phyloP scores from a whole-genome alignment of 176 grass and related monocot genomes.

The Aegilops tauschii region DNA sequence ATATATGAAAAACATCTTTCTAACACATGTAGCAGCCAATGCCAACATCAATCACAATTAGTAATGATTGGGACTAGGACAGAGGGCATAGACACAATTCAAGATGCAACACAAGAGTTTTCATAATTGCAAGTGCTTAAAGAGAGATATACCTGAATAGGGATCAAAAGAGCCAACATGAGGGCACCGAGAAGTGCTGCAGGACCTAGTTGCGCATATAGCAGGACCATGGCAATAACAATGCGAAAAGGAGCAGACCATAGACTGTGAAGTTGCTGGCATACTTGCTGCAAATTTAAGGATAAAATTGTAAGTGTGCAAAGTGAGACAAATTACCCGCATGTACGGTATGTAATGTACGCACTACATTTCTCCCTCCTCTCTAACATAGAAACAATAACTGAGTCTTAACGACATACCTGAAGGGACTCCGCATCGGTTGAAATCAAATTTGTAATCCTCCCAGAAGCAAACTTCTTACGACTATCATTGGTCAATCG shows the following conservation, averaged over 20 bases:
- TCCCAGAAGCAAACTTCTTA: conserved; percentile 82
- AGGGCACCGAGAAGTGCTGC: conserved; percentile 79
- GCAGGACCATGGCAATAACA: conserved; percentile 72
- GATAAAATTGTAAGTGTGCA: conserved; percentile 21
- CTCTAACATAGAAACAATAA: background rate
- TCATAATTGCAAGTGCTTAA: conserved; percentile 2
- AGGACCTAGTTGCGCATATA: conserved; percentile 77
- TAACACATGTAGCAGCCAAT: conserved; percentile 16
- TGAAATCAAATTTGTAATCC: conserved; percentile 98
- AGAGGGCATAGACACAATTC: conserved; percentile 10
- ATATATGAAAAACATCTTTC: conserved; percentile 21
- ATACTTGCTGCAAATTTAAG: conserved; percentile 80
- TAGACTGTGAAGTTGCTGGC: conserved; percentile 94
- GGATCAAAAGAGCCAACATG: conserved; percentile 84
- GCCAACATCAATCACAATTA: background rate
- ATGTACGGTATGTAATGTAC: conserved; percentile 1
- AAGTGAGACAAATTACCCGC: conserved; percentile 6
- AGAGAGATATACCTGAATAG: conserved; percentile 73
- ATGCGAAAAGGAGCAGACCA: conserved; percentile 99
- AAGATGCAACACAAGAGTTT: conserved; percentile 13
- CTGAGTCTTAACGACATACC: conserved; percentile 37
- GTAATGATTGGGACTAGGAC: conserved; percentile 5
- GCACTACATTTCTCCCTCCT: background rate
- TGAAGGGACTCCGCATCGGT: conserved; percentile 96
- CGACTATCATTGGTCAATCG: conserved; percentile 86